A percentile compares a stretch with the other conserved stretches of the same genome.
phyloP scores from a whole-genome alignment of 2,329 filamentous ascomycete genomes.

The Colletotrichum cordylinicola region DNA sequence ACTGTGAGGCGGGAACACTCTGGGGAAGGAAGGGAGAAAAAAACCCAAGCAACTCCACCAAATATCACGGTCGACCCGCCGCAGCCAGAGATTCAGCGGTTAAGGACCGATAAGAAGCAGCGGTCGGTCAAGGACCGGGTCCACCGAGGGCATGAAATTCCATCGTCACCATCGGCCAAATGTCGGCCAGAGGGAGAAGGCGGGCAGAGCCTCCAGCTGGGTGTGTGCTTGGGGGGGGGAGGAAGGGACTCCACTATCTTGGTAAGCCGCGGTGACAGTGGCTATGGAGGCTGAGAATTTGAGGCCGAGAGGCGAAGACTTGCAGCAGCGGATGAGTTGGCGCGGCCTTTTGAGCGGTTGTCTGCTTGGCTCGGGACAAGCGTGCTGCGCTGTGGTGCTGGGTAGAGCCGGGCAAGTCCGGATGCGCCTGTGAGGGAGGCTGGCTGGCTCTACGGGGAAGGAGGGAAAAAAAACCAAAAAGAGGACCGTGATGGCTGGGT shows the following conservation, averaged over 20 bases:
- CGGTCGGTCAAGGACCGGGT: constrained; percentile 15
- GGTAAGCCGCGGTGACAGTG: not conserved
- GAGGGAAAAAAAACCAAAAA: not conserved
- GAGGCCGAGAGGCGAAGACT: not conserved
- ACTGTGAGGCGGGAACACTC: not conserved
- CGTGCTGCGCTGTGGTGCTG: not conserved
- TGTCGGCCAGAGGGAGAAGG: constrained; percentile 19
- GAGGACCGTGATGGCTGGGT: constrained; percentile 13
- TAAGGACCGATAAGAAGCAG: constrained; percentile 23
- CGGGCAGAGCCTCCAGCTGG: not conserved
- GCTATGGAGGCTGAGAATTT: not conserved
- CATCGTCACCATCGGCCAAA: constrained; percentile 21
- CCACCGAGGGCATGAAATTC: constrained; percentile 21
- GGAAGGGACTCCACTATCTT: not conserved
- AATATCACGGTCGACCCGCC: constrained; percentile 2
- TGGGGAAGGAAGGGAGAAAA: not conserved
- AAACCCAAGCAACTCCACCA: constrained; percentile 17
- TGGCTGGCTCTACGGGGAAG: not conserved
- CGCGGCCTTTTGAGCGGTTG: not conserved
- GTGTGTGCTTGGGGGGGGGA: not conserved
- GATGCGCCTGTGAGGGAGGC: not conserved
- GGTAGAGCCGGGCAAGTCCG: constrained; percentile 7
- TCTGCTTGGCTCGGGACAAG: not conserved
- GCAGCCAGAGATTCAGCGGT: constrained; percentile 17
- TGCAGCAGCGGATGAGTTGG: not conserved